Percentiles rank a stretch among this genome's conserved stretches.
Conservation (phyloP, 306 rosid species). For the Castanea mollissima region DNA sequence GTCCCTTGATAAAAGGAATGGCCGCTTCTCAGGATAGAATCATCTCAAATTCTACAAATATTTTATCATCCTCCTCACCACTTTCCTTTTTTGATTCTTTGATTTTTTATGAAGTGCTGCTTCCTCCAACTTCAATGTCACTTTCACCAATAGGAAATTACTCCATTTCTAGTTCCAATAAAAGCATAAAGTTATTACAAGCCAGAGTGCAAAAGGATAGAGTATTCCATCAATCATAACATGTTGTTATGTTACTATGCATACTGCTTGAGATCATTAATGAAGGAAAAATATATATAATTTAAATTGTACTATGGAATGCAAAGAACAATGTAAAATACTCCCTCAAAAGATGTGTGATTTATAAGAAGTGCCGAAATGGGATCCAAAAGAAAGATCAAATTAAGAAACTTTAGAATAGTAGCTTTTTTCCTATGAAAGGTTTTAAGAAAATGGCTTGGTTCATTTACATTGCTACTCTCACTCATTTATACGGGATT, state of each 20-base stretch:
- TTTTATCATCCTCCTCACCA: not conserved
- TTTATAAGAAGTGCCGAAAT: not conserved
- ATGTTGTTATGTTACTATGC: too few species aligned
- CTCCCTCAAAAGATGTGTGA: not conserved
- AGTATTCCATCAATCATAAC: not conserved
- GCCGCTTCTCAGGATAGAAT: conserved; percentile 10
- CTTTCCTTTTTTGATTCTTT: not conserved
- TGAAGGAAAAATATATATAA: not conserved
- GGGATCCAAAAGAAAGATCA: not conserved
- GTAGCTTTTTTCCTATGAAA: not conserved
- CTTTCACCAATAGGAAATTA: not conserved
- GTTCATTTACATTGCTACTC: not conserved
- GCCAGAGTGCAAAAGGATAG: not conserved
- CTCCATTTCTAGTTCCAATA: conserved; percentile 6
- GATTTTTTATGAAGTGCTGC: not conserved
- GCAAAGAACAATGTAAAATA: not conserved
- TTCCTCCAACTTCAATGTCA: conserved; percentile 9
- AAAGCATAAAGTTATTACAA: not conserved
- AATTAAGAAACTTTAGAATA: not conserved
- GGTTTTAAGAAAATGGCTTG: not conserved
- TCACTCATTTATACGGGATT: not conserved
- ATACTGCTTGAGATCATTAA: not conserved
- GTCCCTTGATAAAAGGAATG: conserved; percentile 33
- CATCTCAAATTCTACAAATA: conserved; percentile 17
- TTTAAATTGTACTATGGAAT: not conserved